phyloP scores from a whole-genome alignment of 495 filamentous ascomycete genomes.

The Penicillium paradoxum region DNA sequence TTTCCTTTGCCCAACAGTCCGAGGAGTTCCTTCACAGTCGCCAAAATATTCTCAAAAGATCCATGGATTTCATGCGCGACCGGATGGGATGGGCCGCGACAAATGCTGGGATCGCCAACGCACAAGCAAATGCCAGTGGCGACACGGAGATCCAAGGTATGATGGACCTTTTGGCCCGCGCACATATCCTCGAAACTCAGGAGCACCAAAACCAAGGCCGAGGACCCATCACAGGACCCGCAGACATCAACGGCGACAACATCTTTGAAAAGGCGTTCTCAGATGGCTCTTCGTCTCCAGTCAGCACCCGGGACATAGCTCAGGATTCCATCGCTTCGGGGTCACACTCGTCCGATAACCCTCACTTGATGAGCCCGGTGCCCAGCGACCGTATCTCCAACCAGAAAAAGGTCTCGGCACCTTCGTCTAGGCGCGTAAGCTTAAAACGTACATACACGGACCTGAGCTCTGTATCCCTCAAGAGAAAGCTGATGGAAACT shows the following conservation, averaged over 20 bases:
- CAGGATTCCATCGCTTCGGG: constrained; percentile 13
- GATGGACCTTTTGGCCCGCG: constrained; percentile 78
- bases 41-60: constrained; percentile 89
- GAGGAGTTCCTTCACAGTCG: constrained; percentile 85
- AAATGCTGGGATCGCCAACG: constrained; percentile 62
- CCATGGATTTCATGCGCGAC: constrained; percentile 96
- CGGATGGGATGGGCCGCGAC: constrained; percentile 74
- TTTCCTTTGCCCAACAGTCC: constrained; percentile 95
- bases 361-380: constrained; percentile 27
- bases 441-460: constrained; percentile 89
- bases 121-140: constrained; percentile 75
- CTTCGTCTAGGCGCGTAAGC: constrained; percentile 58
- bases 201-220: constrained; percentile 37
- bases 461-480: constrained; percentile 60
- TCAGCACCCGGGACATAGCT: constrained; percentile 17
- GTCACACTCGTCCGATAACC: constrained; percentile 20
- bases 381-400: constrained; percentile 31
- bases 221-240: constrained; percentile 74
- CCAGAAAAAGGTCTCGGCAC: constrained; percentile 32
- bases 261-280: constrained; percentile 74
- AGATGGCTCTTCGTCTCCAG: constrained; percentile 32
- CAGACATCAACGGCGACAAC: constrained; percentile 61
- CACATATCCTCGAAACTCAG: constrained; percentile 63
- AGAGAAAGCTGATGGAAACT: constrained; percentile 82
- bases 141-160: constrained; percentile 85